A percentile compares a stretch with the other conserved stretches of the same genome.
Evolutionary conservation across 2,329 filamentous ascomycete genomes (phyloP).

Genomic region (Ascochyta koolunga): DNA sequence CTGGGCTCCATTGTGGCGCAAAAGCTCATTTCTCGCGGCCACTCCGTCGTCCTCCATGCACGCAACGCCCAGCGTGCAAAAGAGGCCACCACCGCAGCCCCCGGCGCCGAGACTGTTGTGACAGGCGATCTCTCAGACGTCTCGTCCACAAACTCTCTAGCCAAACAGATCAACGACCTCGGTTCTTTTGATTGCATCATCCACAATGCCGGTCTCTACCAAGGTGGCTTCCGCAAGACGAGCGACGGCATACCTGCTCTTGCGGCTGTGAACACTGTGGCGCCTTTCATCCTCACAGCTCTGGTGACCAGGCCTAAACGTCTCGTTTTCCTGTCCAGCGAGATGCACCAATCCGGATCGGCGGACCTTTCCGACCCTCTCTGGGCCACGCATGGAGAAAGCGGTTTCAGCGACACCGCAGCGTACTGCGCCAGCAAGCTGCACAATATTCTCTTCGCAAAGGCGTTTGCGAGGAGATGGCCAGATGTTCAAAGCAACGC

Average conservation of each 20-base stretch:
- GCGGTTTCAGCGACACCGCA: constrained; percentile 40
- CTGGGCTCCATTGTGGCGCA: constrained; percentile 60
- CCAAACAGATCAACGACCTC: constrained; percentile 56
- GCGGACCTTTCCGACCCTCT: constrained; percentile 49
- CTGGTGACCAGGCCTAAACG: constrained; percentile 57
- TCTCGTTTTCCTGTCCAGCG: constrained; percentile 60
- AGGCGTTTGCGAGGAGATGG: constrained; percentile 58
- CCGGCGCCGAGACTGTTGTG: constrained; percentile 58
- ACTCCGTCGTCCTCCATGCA: constrained; percentile 63
- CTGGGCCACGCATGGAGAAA: constrained; percentile 46
- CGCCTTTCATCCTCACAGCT: constrained; percentile 63
- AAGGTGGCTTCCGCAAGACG: constrained; percentile 52
- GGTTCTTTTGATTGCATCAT: constrained; percentile 62
- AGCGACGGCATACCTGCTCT: constrained; percentile 56
- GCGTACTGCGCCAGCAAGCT: constrained; percentile 64
- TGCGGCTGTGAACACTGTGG: constrained; percentile 63
- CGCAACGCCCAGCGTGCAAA: constrained; percentile 61
- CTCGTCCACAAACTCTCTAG: constrained; percentile 58
- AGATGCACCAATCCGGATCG: constrained; percentile 59
- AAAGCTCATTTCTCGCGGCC: constrained; percentile 57
- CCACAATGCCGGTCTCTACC: constrained; percentile 63
- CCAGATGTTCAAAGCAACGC: constrained; percentile 54
- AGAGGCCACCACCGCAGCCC: constrained; percentile 56
- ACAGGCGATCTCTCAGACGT: constrained; percentile 61
- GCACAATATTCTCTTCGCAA: constrained; percentile 62